A percentile compares a stretch with the other conserved stretches of the same genome.
These are phyloP conservation scores for Amanita jacksonii DNA, from an alignment of 768 basidiomycete species.

Conservation along the genomic window DNA sequence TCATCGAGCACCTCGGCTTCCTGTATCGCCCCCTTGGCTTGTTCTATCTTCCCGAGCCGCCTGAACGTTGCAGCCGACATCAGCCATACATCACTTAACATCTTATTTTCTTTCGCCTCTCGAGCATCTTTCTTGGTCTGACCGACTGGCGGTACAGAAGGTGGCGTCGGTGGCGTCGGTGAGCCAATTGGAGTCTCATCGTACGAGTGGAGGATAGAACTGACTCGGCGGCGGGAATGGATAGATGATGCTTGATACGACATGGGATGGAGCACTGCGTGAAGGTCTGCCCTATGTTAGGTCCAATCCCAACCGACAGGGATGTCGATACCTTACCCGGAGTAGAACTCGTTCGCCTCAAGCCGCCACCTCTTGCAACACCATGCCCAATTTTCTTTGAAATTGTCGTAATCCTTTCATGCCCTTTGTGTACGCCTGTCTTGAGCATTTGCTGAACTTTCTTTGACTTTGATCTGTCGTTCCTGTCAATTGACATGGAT, in stretches of 20 bases:
- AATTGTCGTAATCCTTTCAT: conserved; percentile 64
- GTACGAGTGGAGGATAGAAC: conserved; percentile 34
- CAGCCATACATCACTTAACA: conserved; percentile 85
- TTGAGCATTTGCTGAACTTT: conserved; percentile 72
- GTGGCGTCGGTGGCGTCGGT: conserved; percentile 35
- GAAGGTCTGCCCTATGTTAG: conserved; percentile 45
- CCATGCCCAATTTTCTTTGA: conserved; percentile 70
- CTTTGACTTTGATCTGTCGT: conserved; percentile 51
- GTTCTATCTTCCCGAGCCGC: conserved; percentile 80
- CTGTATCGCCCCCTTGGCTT: conserved; percentile 83
- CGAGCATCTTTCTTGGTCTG: conserved; percentile 31
- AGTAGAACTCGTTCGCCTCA: conserved; percentile 57
- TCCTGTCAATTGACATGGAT: conserved; percentile 30
- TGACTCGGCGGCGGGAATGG: conserved; percentile 61
- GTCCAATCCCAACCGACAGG: background rate
- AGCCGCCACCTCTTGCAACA: conserved; percentile 42
- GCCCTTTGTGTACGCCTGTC: conserved; percentile 63
- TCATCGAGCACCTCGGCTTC: conserved; percentile 90
- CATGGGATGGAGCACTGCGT: conserved; percentile 49
- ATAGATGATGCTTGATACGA: conserved; percentile 73
- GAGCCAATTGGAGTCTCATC: conserved; percentile 28
- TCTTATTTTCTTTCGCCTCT: conserved; percentile 47
- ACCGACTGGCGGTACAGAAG: conserved; percentile 20
- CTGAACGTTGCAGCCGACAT: conserved; percentile 94
- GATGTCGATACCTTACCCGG: conserved; percentile 40